phyloP scores from a whole-genome alignment of 2,329 filamentous ascomycete species.

The Colletotrichum sp. region DNA sequence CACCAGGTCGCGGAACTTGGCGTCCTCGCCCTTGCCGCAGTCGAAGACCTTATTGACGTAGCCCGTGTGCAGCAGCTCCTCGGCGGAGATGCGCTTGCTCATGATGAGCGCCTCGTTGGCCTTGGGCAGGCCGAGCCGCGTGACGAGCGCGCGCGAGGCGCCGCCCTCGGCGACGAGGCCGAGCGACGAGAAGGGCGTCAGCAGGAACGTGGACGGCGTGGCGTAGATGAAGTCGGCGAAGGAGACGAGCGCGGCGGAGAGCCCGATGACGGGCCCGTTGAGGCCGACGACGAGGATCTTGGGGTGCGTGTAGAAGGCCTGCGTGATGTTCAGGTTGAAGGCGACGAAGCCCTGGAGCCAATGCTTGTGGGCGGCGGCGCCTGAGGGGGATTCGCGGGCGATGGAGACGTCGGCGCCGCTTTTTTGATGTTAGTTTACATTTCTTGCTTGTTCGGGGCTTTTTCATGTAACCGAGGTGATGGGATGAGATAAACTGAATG shows the following conservation, averaged over 20 bases:
- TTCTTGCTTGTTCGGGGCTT: neutral
- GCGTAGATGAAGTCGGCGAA: constrained; percentile 94
- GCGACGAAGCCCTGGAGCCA: constrained; percentile 77
- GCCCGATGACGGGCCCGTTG: constrained; percentile 89
- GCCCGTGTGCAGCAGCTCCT: constrained; percentile 76
- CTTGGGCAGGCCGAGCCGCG: constrained; percentile 78
- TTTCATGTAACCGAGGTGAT: neutral
- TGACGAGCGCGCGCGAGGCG: constrained; percentile 78
- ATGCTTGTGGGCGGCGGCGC: constrained; percentile 47
- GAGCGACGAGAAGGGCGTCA: constrained; percentile 90
- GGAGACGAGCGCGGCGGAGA: constrained; percentile 82
- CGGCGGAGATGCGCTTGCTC: constrained; percentile 76
- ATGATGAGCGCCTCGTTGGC: constrained; percentile 95
- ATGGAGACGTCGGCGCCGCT: constrained; percentile 82
- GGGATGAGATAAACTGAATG: neutral
- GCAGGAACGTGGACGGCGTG: constrained; percentile 79
- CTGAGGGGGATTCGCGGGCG: constrained; percentile 45
- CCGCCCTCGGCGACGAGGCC: constrained; percentile 91
- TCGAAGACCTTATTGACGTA: constrained; percentile 87
- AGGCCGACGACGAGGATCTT: constrained; percentile 92
- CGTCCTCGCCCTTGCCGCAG: constrained; percentile 61
- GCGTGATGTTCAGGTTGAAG: constrained; percentile 88
- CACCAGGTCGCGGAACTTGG: constrained; percentile 74
- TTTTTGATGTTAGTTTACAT: constrained; percentile 21
- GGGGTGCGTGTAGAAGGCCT: constrained; percentile 90